phyloP scores from a whole-genome alignment of 805 yeast species.

The Candida wancherniae region DNA sequence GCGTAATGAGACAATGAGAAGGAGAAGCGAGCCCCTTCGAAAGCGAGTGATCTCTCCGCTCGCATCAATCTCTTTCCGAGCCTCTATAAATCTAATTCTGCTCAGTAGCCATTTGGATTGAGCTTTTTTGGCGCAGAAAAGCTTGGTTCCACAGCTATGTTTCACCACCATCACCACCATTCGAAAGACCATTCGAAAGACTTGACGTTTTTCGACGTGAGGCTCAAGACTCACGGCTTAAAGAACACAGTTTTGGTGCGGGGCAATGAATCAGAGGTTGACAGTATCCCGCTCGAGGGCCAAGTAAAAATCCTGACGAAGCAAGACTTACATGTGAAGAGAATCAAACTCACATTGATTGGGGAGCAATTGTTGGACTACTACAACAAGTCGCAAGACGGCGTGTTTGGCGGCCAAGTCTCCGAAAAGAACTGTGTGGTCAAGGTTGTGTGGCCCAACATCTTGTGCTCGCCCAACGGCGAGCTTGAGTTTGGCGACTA shows the following conservation, averaged over 20 bases:
- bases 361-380: constrained; percentile 44
- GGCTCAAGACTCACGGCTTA: constrained; percentile 35
- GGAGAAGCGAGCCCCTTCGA: no score
- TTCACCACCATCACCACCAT: constrained; percentile 13
- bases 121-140: no score
- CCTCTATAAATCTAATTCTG: no score
- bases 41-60: no score
- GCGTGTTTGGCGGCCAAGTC: constrained; percentile 29
- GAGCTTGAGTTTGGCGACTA: constrained; percentile 36
- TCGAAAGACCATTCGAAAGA: constrained; percentile 14
- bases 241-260: constrained; percentile 39
- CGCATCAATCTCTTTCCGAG: no score
- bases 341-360: constrained; percentile 32
- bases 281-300: constrained; percentile 41
- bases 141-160: no score
- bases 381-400: constrained; percentile 28
- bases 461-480: constrained; percentile 39
- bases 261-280: constrained; percentile 44
- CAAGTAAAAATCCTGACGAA: constrained; percentile 43
- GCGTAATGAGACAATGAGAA: no score
- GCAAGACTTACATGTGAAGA: constrained; percentile 36
- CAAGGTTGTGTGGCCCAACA: constrained; percentile 45
- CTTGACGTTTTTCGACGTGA: constrained; percentile 34
- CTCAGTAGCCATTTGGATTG: no score
- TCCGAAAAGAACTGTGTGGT: constrained; percentile 37